Percentiles rank a stretch among this genome's conserved stretches.
phyloP scores from a whole-genome alignment of 495 filamentous ascomycete genomes.

The Penicillium nucicola region DNA sequence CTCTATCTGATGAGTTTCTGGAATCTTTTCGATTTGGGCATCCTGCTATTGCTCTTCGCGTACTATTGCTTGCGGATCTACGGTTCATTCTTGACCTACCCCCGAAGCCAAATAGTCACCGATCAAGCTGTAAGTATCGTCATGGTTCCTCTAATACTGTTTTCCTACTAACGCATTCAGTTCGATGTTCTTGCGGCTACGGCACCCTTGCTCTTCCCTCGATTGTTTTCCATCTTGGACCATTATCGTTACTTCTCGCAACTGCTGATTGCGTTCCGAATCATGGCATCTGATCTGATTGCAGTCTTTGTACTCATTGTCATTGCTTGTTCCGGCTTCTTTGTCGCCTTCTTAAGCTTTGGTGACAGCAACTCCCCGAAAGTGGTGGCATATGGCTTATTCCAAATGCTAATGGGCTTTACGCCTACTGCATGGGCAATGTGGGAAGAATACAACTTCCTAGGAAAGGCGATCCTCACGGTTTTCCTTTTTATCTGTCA shows the following conservation, averaged over 20 bases:
- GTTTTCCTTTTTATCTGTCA: conserved; percentile 91
- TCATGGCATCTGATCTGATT: conserved; percentile 86
- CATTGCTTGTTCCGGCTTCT: conserved; percentile 87
- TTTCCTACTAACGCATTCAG: not conserved
- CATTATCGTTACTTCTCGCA: conserved; percentile 95
- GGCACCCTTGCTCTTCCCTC: conserved; percentile 82
- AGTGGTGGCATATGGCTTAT: conserved; percentile 78
- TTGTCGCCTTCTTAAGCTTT: conserved; percentile 86
- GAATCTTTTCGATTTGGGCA: conserved; percentile 92
- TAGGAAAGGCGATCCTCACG: conserved; percentile 71
- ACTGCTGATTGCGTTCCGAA: conserved; percentile 84
- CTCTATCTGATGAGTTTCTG: conserved; percentile 95
- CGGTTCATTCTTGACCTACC: conserved; percentile 73
- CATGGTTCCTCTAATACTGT: not conserved
- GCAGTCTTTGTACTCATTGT: conserved; percentile 80
- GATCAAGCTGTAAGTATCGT: conserved; percentile 51
- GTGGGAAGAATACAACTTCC: conserved; percentile 74
- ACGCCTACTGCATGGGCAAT: conserved; percentile 69
- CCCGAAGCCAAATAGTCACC: conserved; percentile 59
- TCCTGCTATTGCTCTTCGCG: conserved; percentile 76
- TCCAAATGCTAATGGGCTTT: conserved; percentile 90
- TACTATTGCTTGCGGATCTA: conserved; percentile 88
- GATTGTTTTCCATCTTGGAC: conserved; percentile 86
- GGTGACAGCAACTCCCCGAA: conserved; percentile 58
- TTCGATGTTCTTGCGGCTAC: conserved; percentile 90